Base-by-base conservation (phyloP, 176 grass and related monocot genomes). In the Cymbopogon citratus region DNA sequence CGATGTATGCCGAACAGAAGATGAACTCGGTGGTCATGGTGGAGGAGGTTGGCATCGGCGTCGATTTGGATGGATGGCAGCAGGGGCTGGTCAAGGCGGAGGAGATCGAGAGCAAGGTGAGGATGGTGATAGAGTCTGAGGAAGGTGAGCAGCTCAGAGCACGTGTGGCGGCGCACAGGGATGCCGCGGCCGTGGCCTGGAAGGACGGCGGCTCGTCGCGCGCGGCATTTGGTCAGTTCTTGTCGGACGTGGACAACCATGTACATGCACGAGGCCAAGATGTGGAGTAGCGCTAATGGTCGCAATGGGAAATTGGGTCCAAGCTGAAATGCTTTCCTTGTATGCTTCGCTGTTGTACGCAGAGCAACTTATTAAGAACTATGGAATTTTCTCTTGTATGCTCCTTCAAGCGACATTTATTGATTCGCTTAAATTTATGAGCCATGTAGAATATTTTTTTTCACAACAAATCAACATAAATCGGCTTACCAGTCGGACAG, bases 1-100 rank as follows among this genome's bases (percentile, higher is more conserved):
- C 83, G 28, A 2, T 91, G 28, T 84, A 68, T 41, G 23, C 91
- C 12, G 87, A 93, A 77, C 87, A 93, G 84, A 89, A 73, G 21
- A 49, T 90, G 77, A 93, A 93, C 80, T 90, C 82, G 89, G 41
- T 91, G 34, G 27, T 85, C 54, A 49, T 94, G 71, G 73, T 80
- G 7, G 89, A 85, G 27, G 82, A 80, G 34, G 38, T 76, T 34
- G 6, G 59, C 62, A 8, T 83, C 41, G 91, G 77, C 4, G 63
- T 44, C 40, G 82, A 66, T 25, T 35, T 91, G n/a, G 52, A 2
- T 4, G 88, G 83, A 1, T 91, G 45, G 66, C 43, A 83, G 2
- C 7, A 7, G 1, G 84, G 74, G 8, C 4, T 83, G 10, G 88
- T 86, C 7, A 43, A 8, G 9, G 84, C 84, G 0, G 61, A 9